Evolutionary conservation across 2,329 filamentous ascomycete genomes (phyloP), one percentile per base, ranked within the genome.

Genomic region (Stenocarpella maydis): DNA sequence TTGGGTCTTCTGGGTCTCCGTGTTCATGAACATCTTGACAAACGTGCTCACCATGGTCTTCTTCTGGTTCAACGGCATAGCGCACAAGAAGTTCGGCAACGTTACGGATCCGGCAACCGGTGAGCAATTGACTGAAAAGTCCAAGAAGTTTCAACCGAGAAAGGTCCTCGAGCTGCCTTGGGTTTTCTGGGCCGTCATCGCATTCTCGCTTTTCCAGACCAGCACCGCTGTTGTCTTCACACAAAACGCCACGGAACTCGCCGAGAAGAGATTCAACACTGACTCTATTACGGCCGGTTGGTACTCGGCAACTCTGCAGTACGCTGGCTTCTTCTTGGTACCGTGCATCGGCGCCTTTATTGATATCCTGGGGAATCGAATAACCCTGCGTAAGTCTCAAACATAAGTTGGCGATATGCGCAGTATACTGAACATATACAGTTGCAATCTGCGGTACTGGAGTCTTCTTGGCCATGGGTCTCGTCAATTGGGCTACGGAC

Each of bases 1-100:
- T 65, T 90, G 87, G 86, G 86, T 86, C 0, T 90, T 85, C 74
- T 90, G 88, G 88, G 84, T 84, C 12, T 82, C 85, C 0, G 87
- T 90, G 0, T 87, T 88, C 73, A 90, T 90, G 85, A 89, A 90
- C 69, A 69, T 90, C 2, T 90, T 90, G 71, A 90, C 88, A 10
- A 90, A 90, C 66, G 74, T 83, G 0, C 81, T 83, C 1, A 89
- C 87, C 0, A 65, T 82, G 0, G 76, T 80, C 12, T 90, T 90
- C 75, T 89, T 83, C 78, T 82, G 83, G 72, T 90, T 90, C 74
- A 88, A 83, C 0, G 80, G 80, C 12, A 85, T 84, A 76, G 84
- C 82, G 47, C 81, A 85, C 39, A 80, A 80, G 28, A 80, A 80
- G 28, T 90, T 84, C 64, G 74, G 76, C 1, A 82, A 82, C 3